These are phyloP conservation scores for Beauveria sp. DNA, from an alignment of 2,329 filamentous ascomycete species.

Conservation along the genomic window DNA sequence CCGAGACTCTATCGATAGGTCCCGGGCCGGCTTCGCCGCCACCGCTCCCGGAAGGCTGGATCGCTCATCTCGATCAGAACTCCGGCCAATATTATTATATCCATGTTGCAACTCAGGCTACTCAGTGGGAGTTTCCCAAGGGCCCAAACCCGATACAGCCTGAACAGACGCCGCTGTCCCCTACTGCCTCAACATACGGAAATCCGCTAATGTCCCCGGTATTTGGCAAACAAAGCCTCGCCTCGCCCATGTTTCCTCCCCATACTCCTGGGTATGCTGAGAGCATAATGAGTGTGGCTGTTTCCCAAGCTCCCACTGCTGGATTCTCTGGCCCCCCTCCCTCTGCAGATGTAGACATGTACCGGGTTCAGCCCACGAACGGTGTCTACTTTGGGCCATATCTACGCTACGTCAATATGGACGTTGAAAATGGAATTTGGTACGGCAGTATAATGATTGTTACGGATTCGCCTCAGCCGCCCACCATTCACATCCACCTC, in stretches of 20 bases:
- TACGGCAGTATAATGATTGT: constrained; percentile 88
- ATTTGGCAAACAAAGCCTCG: constrained; percentile 48
- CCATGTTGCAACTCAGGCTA: constrained; percentile 87
- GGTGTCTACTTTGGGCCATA: constrained; percentile 98
- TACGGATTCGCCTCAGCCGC: constrained; percentile 83
- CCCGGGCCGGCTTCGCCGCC: constrained; percentile 71
- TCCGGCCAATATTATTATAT: constrained; percentile 99
- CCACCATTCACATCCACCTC: constrained; percentile 91
- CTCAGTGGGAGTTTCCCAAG: constrained; percentile 98
- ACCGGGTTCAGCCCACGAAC: constrained; percentile 88
- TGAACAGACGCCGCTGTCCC: constrained; percentile 75
- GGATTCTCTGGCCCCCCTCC: constrained; percentile 87
- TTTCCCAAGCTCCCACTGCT: constrained; percentile 65
- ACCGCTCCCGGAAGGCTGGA: constrained; percentile 94
- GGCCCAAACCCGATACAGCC: constrained; percentile 84
- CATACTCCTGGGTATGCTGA: constrained; percentile 79
- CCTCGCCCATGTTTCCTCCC: constrained; percentile 76
- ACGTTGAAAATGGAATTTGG: constrained; percentile 85
- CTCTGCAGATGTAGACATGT: constrained; percentile 83
- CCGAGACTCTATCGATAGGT: constrained; percentile 17
- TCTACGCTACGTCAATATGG: constrained; percentile 93
- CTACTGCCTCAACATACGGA: constrained; percentile 68
- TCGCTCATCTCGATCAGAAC: constrained; percentile 88
- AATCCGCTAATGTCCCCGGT: constrained; percentile 66
- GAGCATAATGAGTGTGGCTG: constrained; percentile 75